phyloP scores from a whole-genome alignment of 2,329 filamentous ascomycete genomes.

The Seiridium unicorne region DNA sequence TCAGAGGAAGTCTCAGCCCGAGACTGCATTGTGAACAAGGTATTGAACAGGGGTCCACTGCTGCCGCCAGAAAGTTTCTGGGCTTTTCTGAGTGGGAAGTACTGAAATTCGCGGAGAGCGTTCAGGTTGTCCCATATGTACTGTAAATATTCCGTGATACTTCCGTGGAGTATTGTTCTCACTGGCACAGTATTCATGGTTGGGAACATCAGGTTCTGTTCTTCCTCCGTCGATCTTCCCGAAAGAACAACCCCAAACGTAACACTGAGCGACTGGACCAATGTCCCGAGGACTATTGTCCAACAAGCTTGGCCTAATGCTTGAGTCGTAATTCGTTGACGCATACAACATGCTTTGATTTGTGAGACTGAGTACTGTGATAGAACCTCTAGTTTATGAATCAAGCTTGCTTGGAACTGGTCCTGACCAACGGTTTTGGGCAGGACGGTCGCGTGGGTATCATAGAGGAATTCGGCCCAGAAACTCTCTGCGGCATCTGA shows the following conservation, averaged over 20 bases:
- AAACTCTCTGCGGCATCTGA: slow-evolving; percentile 51
- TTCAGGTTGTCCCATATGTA: slow-evolving; percentile 72
- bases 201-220: slow-evolving; percentile 72
- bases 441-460: slow-evolving; percentile 37
- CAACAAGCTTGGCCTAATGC: slow-evolving; percentile 75
- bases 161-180: slow-evolving; percentile 70
- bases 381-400: slow-evolving; percentile 41
- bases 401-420: background rate
- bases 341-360: slow-evolving; percentile 62
- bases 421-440: background rate
- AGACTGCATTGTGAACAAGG: slow-evolving; percentile 55
- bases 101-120: slow-evolving; percentile 68
- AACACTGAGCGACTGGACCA: slow-evolving; percentile 66
- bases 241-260: slow-evolving; percentile 82
- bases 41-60: slow-evolving; percentile 46
- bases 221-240: slow-evolving; percentile 73
- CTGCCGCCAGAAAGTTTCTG: slow-evolving; percentile 46
- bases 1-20: slow-evolving; percentile 11
- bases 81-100: slow-evolving; percentile 73
- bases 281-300: slow-evolving; percentile 66
- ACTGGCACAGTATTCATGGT: slow-evolving; percentile 89
- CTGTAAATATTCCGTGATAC: slow-evolving; percentile 59
- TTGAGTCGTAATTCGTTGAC: slow-evolving; percentile 69
- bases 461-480: slow-evolving; percentile 69
- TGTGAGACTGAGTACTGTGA: slow-evolving; percentile 39